phyloP scores from a whole-genome alignment of 441 rosid species.

The Pelargonium myrrhifolium region DNA sequence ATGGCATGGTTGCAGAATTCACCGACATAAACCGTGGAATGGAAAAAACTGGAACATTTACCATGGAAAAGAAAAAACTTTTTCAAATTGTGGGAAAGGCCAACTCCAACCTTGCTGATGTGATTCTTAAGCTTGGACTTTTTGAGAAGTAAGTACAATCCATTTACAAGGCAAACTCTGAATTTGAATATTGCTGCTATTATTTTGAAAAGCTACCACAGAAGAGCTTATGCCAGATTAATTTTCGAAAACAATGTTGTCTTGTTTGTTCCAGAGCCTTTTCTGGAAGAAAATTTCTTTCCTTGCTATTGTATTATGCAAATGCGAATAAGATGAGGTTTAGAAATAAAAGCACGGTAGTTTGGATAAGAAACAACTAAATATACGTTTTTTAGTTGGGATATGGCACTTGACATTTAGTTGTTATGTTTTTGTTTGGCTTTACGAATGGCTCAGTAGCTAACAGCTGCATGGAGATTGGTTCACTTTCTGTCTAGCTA shows the following conservation, averaged over 20 bases:
- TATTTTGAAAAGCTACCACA: background rate
- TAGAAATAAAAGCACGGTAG: too few relatives aligned
- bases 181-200: background rate
- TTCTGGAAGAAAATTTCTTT: too few relatives aligned
- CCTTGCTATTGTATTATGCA: too few relatives aligned
- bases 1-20: slow-evolving; percentile 93
- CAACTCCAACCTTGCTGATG: slow-evolving; percentile 88
- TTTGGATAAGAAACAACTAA: too few relatives aligned
- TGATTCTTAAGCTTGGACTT: slow-evolving; percentile 89
- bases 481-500: too few relatives aligned
- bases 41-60: slow-evolving; percentile 91
- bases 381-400: too few relatives aligned
- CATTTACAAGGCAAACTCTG: background rate
- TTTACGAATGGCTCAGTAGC: too few relatives aligned
- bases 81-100: slow-evolving; percentile 94
- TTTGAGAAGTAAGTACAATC: slow-evolving; percentile 71
- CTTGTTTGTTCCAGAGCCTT: background rate
- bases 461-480: too few relatives aligned
- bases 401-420: too few relatives aligned
- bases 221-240: background rate
- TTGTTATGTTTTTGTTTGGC: too few relatives aligned
- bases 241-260: background rate
- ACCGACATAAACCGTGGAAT: slow-evolving; percentile 89
- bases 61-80: slow-evolving; percentile 88
- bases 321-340: too few relatives aligned